Base-by-base conservation (phyloP, 139 green algal genomes). In the Chlorella vulgaris region DNA sequence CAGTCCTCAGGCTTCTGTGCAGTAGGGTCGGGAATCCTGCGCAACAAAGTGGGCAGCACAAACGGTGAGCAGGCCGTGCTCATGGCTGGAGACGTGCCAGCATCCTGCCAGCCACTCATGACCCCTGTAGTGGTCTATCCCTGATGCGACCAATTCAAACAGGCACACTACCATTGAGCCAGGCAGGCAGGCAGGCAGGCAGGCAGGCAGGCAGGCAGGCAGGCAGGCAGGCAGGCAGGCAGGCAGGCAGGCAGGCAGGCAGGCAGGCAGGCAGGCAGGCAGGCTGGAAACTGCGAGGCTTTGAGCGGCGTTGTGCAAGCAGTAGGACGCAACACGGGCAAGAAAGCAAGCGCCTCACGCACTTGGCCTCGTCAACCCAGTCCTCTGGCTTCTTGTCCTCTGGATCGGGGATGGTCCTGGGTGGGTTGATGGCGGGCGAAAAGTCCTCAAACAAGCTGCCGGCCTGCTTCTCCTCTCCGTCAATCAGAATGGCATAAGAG, bases 1-100 rank as follows among this genome's bases (percentile, higher is more conserved):
- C 96, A 99, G 80, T 96, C 91, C 0, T 93, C 91, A 2, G 96
- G 96, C 84, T 97, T 97, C 8, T 66, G 79, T 3, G 96, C 96
- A 22, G 88, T 75, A 3, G 93, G 93, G 87, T 99, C 96, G 26
- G 93, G 74, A 28, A 99, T 96, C 81, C 89, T 95, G 88, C 51
- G 47, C 47, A 58, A 67, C 4, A 15, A 33, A 19, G 13, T 58
- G 13, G 15, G 47, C 47, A 58, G 15, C 47, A 58, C 10, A 15
- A 58, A 58, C 10, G 47, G 15, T 15, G 47, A 24, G 47, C 10
- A 15, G 47, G 15, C 13, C 47, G 15, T 58, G 47, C 47, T 58
- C 13, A 24, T 58, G 47, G 13, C 47, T 10, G 47, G 47, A n/a
- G n/a, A n/a, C n/a, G n/a, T n/a, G n/a, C n/a, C n/a, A n/a, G n/a